Conservation (phyloP, 257 asterid genomes). For the Solanum chiquidenum region DNA sequence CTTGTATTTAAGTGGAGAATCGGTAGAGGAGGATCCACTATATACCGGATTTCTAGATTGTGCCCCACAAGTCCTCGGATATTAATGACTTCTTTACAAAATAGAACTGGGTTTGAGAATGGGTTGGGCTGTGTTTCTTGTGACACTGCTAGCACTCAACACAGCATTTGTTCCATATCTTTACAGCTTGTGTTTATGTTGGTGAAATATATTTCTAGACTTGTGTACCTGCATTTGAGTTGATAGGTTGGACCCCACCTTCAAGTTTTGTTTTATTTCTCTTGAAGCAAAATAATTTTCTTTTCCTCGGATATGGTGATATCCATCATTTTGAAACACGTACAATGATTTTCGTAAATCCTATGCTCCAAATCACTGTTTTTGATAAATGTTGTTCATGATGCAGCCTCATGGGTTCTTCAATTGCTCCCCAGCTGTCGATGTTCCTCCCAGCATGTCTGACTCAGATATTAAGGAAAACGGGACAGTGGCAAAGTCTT, state of each 20-base stretch:
- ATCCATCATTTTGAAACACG: neutral
- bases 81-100: neutral
- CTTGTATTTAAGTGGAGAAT: neutral
- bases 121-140: neutral
- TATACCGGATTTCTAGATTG: neutral
- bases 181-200: neutral
- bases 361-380: neutral
- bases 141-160: neutral
- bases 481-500: constrained; percentile 15
- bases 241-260: neutral
- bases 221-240: neutral
- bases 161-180: neutral
- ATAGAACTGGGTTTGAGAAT: neutral
- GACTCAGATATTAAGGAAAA: constrained; percentile 33
- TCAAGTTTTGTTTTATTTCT: neutral
- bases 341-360: neutral
- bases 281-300: neutral
- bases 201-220: neutral
- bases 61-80: neutral
- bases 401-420: constrained; percentile 52
- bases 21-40: neutral
- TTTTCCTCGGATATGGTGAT: neutral
- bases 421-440: constrained; percentile 54
- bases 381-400: neutral
- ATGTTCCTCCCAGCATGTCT: constrained; percentile 32